Evolutionary conservation across 495 filamentous ascomycete species (phyloP).

Genomic region (Beverwykella pulmonaria): DNA sequence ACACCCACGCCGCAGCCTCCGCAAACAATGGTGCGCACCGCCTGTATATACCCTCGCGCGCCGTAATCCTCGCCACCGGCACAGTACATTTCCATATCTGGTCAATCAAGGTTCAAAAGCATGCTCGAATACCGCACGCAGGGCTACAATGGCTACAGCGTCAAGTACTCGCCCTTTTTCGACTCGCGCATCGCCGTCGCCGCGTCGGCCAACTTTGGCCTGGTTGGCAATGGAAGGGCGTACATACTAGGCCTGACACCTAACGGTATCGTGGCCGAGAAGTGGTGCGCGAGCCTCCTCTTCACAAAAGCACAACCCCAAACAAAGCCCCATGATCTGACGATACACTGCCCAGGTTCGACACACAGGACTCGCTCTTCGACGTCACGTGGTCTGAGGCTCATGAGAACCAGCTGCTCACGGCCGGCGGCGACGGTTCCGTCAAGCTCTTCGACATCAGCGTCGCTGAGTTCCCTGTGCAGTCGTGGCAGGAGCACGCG

Average conservation of each 20-base stretch:
- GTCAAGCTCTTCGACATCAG: slow-evolving; percentile 90
- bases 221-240: slow-evolving; percentile 91
- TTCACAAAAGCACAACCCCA: background rate
- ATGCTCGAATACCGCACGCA: slow-evolving; percentile 95
- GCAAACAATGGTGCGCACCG: background rate
- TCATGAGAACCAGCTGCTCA: slow-evolving; percentile 89
- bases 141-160: slow-evolving; percentile 90
- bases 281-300: slow-evolving; percentile 54
- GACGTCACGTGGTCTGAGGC: slow-evolving; percentile 92
- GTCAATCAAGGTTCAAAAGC: too few relatives aligned
- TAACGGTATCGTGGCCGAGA: slow-evolving; percentile 78
- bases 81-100: too few relatives aligned
- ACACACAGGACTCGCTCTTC: slow-evolving; percentile 95
- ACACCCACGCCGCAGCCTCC: background rate
- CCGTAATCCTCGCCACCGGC: background rate
- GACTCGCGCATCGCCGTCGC: slow-evolving; percentile 89
- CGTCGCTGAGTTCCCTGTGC: slow-evolving; percentile 76
- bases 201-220: slow-evolving; percentile 86
- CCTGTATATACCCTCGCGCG: background rate
- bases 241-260: slow-evolving; percentile 79
- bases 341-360: slow-evolving; percentile 61
- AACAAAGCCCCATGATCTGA: background rate
- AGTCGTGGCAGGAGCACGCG: slow-evolving; percentile 87
- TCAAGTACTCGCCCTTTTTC: slow-evolving; percentile 98
- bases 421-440: slow-evolving; percentile 85